phyloP scores from a whole-genome alignment of 306 rosid species.

The Lathyrus sativus region DNA sequence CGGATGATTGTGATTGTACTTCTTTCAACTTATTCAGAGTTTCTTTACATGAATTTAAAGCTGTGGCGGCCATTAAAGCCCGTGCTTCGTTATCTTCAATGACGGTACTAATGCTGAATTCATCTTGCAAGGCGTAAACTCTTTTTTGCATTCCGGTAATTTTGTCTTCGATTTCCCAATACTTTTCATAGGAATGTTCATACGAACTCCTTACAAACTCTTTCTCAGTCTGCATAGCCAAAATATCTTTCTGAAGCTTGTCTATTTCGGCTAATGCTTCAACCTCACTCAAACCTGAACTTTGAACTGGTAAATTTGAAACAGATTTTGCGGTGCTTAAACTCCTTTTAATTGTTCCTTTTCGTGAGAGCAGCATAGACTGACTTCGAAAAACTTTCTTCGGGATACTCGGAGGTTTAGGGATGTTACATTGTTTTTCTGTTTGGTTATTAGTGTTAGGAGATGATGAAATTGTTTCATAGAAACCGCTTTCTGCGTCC shows the following conservation, averaged over 20 bases:
- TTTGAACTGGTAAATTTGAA: constrained; percentile 5
- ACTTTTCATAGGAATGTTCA: constrained; percentile 64
- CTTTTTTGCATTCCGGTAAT: constrained; percentile 66
- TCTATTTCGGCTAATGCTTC: constrained; percentile 70
- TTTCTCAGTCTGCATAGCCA: constrained; percentile 79
- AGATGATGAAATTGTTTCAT: constrained; percentile 43
- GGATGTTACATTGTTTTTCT: constrained; percentile 45
- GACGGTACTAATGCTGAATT: constrained; percentile 50
- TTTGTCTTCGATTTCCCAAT: constrained; percentile 73
- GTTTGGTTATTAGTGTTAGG: constrained; percentile 32
- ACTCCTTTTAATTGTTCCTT: constrained; percentile 40
- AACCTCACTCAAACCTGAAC: constrained; percentile 64
- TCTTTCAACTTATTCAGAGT: constrained; percentile 61
- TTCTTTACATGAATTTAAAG: constrained; percentile 75
- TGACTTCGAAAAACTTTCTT: constrained; percentile 49
- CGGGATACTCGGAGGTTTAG: constrained; percentile 63
- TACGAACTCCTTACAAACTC: constrained; percentile 83
- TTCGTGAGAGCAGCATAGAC: constrained; percentile 58
- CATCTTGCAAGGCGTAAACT: constrained; percentile 70
- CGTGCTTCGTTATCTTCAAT: constrained; percentile 84
- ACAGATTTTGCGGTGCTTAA: constrained; percentile 42
- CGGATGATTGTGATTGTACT: constrained; percentile 51
- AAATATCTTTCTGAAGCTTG: constrained; percentile 73
- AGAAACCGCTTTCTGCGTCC: constrained; percentile 41
- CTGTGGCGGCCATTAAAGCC: constrained; percentile 75